Evolutionary conservation across 2,329 filamentous ascomycete genomes (phyloP), one percentile per base, ranked within the genome.

Genomic region (Monosporascus sp.): DNA sequence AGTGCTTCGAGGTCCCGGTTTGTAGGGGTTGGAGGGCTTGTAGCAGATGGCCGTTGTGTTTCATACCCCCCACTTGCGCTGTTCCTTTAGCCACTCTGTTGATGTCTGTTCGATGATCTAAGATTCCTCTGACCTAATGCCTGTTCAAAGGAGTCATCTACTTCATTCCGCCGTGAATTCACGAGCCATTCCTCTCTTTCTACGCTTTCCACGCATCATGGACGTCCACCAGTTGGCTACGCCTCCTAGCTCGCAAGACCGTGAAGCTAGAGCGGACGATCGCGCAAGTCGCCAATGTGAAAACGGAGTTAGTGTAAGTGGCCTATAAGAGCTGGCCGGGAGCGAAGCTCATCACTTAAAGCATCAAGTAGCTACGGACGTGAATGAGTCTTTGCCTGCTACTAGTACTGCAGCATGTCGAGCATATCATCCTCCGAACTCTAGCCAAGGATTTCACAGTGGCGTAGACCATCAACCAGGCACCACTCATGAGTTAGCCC

Each of bases 401-500:
- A 31, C 24, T 27, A 25, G n/a, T 3, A 25, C 17, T n/a, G 17
- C n/a, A 27, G 11, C 24, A 27, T n/a, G 9, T 18, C 14, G 15
- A 38, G 25, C 24, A 31, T 38, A 8, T 15, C 49, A 47, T 17
- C 8, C 9, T 17, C 38, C 24, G 20, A 15, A 44, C 27, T n/a
- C 17, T 25, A 44, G n/a, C 7, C 24, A 27, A 18, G 25, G 9
- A 15, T 25, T 31, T 22, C 20, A 31, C 6, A 9, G 18, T 20
- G 39, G 7, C n/a, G n/a, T 18, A n/a, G n/a, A 14, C 20, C 22
- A 22, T 22, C 22, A 36, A 34, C 20, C 41, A 5, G 37, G 37
- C 25, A 51, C 36, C 14, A 31, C 18, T 39, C 48, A 41, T 17
- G 50, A 54, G 24, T 39, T 54, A 24, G 49, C 47, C 22, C 36